Base-by-base conservation (phyloP, 495 filamentous ascomycete species). In the Penicillium waksmanii region DNA sequence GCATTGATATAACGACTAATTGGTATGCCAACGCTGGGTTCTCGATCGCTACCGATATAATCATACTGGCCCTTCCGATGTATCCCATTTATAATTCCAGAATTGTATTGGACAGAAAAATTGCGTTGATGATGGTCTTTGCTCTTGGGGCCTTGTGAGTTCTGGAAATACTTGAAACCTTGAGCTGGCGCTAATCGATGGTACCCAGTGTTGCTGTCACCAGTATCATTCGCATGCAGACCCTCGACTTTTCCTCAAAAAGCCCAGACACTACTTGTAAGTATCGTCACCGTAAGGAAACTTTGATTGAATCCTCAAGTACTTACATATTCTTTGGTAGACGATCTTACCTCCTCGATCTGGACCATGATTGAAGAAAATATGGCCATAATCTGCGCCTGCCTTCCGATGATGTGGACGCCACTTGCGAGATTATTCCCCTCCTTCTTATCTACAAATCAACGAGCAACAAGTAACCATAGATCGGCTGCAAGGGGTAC, bases 341-440 rank as follows among this genome's bases (percentile, higher is more conserved):
- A 68, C 43, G 65, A 60, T 48, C 61, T 80, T 43, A 64, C 53
- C 34, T 76, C 73, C 6, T 74, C 73, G 3, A 70, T 78, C 55
- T 83, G 77, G 79, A 80, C 77, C 9, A 72, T 76, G 15, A 64
- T 79, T 44, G 80, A 82, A 55, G 54, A 70, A n/a, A 75, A 79
- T 60, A 57, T 76, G 11, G 76, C 72, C 25, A 75, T 81, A 53
- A 75, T 82, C 55, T 80, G 76, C 65, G 78, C 77, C 40, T 79
- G 73, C 55, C 68, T 82, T 8, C 80, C 79, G n/a, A 60, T 60
- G 58, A 60, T 55, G 52, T 60, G 58, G 58, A 35, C n/a, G 15
- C 58, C 58, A 34, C 58, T 60, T 34, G 44, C 58, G 1, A 55
- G 44, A 25, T 44, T 60, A 35, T 60, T 60, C 25, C 21, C 21